Evolutionary conservation across 352 stramenopile species (phyloP), one percentile per base, ranked within the genome.

Genomic region (Paralagenidium karlingii): DNA sequence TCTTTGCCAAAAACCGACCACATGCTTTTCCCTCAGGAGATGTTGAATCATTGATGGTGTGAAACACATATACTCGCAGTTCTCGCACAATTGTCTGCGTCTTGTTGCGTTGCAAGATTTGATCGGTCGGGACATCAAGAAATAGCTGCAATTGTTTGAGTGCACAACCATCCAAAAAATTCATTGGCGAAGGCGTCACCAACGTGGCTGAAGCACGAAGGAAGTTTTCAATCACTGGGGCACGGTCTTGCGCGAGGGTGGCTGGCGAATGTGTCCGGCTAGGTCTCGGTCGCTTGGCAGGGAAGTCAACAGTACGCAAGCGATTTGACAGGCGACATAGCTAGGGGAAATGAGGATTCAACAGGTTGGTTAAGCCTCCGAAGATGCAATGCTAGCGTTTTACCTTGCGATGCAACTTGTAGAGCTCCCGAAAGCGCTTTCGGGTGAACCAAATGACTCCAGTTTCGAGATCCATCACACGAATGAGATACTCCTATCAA

Each of bases 371-470:
- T n/a, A n/a, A n/a, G n/a, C n/a, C n/a, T n/a, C n/a, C n/a, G n/a
- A n/a, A n/a, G n/a, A 50, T 3, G 26, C n/a, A 18, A 46, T 30
- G 7, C 18, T 7, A 21, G 13, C 25, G 5, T 52, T 51, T 12
- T 46, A 87, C 75, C 57, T 87, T 88, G 38, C 77, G 74, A 44
- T 86, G 60, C 3, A 91, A 53, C 41, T 91, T 91, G 47, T 87
- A 64, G 1, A 91, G 51, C 25, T 91, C 77, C 30, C 76, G 76
- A 37, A 87, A 88, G 19, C 77, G 60, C 47, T 86, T 86, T 24
- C 66, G 63, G 1, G 70, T 87, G 45, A 88, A 84, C 68, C 76
- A 87, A 5, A 91, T 69, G 13, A 91, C 73, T 8, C 77, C 77
- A 60, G 63, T 88, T 51, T 91, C 77, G 13, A 91, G 51, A 52